phyloP scores from a whole-genome alignment of 306 rosid species.

The Mimosa pudica region DNA sequence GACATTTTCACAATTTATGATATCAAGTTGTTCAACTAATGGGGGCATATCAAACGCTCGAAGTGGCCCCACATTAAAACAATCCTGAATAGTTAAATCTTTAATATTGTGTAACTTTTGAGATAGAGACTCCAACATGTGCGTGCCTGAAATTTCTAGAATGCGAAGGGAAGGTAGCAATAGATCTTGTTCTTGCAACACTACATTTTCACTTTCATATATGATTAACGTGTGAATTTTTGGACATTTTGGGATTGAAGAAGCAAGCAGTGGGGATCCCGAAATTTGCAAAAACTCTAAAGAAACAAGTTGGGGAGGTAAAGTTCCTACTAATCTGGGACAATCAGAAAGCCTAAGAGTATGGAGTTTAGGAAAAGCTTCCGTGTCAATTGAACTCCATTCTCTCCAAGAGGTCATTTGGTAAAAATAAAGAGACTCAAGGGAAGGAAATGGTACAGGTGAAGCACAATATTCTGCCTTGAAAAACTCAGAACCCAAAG shows the following conservation, averaged over 20 bases:
- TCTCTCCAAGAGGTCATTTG: too few relatives aligned
- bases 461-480: not conserved
- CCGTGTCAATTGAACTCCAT: not conserved
- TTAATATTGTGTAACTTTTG: not conserved
- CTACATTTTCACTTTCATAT: not conserved
- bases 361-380: conserved; percentile 13
- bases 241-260: not conserved
- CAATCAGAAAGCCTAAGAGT: rapidly evolving
- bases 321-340: conserved; percentile 2
- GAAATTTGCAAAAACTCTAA: not conserved
- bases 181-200: not conserved
- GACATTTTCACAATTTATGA: not conserved
- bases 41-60: not conserved
- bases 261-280: not conserved
- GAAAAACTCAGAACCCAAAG: not conserved
- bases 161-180: not conserved
- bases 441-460: not conserved
- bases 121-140: not conserved
- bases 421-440: not conserved
- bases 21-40: not conserved
- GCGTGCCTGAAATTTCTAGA: not conserved
- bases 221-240: not conserved
- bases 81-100: not conserved
- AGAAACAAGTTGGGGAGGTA: not conserved
- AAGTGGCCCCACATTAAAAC: not conserved